Conservation (phyloP, 2,329 filamentous ascomycete species). For the Aspergillus tanneri region DNA sequence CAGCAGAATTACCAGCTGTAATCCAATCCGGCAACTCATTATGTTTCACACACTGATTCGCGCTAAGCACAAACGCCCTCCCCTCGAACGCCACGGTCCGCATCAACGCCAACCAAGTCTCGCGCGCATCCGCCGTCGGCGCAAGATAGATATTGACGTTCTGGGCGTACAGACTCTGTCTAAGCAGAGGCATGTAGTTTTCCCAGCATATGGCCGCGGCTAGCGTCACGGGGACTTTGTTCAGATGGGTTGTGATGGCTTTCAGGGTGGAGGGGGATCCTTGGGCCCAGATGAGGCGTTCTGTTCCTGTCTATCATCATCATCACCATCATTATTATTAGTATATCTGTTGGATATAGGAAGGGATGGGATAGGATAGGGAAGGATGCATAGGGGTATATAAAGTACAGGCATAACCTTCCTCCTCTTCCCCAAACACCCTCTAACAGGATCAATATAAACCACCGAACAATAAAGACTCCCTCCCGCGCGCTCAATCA, state of each 20-base stretch:
- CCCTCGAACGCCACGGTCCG: slow-evolving; percentile 78
- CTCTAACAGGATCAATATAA: slow-evolving; percentile 73
- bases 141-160: slow-evolving; percentile 91
- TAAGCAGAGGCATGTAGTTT: slow-evolving; percentile 88
- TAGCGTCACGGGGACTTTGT: slow-evolving; percentile 74
- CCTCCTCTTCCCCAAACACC: slow-evolving; percentile 77
- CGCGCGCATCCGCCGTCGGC: slow-evolving; percentile 80
- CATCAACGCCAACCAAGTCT: slow-evolving; percentile 81
- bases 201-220: slow-evolving; percentile 95
- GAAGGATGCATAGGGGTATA: background rate
- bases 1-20: slow-evolving; percentile 26
- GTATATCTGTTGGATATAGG: background rate
- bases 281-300: slow-evolving; percentile 86
- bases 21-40: slow-evolving; percentile 61
- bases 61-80: slow-evolving; percentile 78
- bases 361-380: background rate
- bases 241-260: slow-evolving; percentile 76
- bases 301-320: slow-evolving; percentile 63
- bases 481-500: slow-evolving; percentile 77
- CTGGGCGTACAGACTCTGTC: slow-evolving; percentile 80
- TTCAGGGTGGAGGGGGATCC: slow-evolving; percentile 75
- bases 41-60: slow-evolving; percentile 74
- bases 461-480: slow-evolving; percentile 80
- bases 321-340: background rate
- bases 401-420: slow-evolving; percentile 81